Base-by-base conservation (phyloP, 1,139 yeast species). In the Waltiozyma sp. region DNA sequence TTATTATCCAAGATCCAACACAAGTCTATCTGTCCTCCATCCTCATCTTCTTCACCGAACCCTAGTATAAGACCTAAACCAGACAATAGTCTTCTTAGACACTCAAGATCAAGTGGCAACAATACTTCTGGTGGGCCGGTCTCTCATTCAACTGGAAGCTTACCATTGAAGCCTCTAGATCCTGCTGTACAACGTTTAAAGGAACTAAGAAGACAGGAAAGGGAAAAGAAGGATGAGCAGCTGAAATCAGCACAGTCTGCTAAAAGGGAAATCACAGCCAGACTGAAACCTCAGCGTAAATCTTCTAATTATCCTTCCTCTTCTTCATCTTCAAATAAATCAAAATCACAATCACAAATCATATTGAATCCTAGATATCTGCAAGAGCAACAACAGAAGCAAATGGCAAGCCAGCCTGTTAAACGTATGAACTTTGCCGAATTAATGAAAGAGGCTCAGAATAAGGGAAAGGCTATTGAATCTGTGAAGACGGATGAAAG, bases 361-460 rank as follows among this genome's bases (percentile, higher is more conserved):
- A 43, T 23, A 41, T 43, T 33, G 26, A 42, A 46, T n/a, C 39
- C 45, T 33, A 31, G 45, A 19, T 40, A 40, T 31, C 4, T 31
- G 3, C 4, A 31, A n/a, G 34, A 31, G 14, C 34, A 15, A 15
- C 15, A 31, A 15, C 18, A n/a, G 18, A 15, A 31, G 18, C 34
- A 31, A 31, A 31, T 16, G 9, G 44, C 45, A 9, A 40, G 40
- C n/a, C 44, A 45, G n/a, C 53, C 54, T 21, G 53, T 54, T 26
- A 59, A 77, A 51, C 80, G 79, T 53, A 60, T 80, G 57, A 69
- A 78, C 11, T 83, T 80, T 54, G 73, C 72, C 40, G 86, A 81
- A 45, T 64, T 83, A 47, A 80, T 82, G 86, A 75, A 74, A 50
- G 75, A 77, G 55, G 91, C 91, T 0, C 75, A 77, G n/a, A 62